phyloP scores from a whole-genome alignment of 345 rosid species.

The Excoecaria cochinchinensis region DNA sequence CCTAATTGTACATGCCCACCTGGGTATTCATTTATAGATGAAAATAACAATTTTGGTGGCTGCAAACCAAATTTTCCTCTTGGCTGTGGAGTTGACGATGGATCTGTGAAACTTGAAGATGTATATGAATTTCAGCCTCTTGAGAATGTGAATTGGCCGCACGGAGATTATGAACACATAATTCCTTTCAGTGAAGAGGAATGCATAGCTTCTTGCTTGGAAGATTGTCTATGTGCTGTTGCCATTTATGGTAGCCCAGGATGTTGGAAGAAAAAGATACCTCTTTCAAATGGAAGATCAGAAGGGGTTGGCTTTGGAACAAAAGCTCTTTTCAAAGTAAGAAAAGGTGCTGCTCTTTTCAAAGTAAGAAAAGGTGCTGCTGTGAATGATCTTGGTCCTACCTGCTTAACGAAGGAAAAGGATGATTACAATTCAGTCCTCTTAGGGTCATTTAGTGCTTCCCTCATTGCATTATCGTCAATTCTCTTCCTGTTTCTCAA shows the following conservation, averaged over 20 bases:
- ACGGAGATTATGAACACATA: conserved; percentile 26
- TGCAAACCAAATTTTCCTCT: conserved; percentile 26
- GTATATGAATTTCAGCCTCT: conserved; percentile 14
- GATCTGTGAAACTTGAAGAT: not conserved
- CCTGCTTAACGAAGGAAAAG: not conserved
- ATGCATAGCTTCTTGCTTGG: conserved; percentile 34
- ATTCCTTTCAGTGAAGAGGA: conserved; percentile 18
- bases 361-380: conserved; percentile 9
- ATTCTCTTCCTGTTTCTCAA: not conserved
- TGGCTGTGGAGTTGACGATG: conserved; percentile 19
- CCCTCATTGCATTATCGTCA: not conserved
- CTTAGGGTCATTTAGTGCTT: not conserved
- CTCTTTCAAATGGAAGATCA: not conserved
- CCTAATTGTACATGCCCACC: conserved; percentile 32
- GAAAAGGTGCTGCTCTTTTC: not conserved
- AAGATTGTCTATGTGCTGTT: conserved; percentile 35
- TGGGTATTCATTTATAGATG: conserved; percentile 17
- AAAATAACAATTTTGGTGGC: conserved; percentile 13
- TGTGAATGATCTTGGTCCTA: too few species aligned
- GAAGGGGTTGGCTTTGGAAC: too few species aligned
- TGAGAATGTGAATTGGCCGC: conserved; percentile 28
- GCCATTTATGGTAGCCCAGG: not conserved
- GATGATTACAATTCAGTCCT: not conserved
- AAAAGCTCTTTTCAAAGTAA: not conserved
- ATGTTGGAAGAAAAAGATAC: conserved; percentile 15